Conservation (phyloP, 2,329 filamentous ascomycete genomes). For the Diplodia mutila region DNA sequence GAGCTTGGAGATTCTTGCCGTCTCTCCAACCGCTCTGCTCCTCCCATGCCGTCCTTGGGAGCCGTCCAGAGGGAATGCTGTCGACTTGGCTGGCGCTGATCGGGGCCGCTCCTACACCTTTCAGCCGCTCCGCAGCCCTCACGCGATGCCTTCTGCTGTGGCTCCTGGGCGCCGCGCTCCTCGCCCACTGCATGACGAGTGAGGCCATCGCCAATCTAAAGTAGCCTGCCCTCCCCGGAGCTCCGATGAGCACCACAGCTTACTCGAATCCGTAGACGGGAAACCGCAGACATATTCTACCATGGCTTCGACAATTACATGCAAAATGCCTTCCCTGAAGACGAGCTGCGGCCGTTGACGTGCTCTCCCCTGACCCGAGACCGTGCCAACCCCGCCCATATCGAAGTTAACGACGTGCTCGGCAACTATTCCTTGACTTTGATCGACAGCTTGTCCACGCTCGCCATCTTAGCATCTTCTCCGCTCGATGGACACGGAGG, state of each 20-base stretch:
- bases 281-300: slow-evolving; percentile 78
- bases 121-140: slow-evolving; percentile 28
- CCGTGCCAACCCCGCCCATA: slow-evolving; percentile 73
- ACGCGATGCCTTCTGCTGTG: slow-evolving; percentile 39
- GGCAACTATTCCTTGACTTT: slow-evolving; percentile 96
- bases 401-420: slow-evolving; percentile 91
- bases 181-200: slow-evolving; percentile 51
- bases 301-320: slow-evolving; percentile 98
- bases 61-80: slow-evolving; percentile 42
- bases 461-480: slow-evolving; percentile 86
- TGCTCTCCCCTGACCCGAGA: slow-evolving; percentile 86
- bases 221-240: slow-evolving; percentile 30
- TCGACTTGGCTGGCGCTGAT: slow-evolving; percentile 38
- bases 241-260: neutral
- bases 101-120: slow-evolving; percentile 32
- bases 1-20: slow-evolving; percentile 16
- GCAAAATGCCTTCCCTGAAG: slow-evolving; percentile 89
- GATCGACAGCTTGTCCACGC: slow-evolving; percentile 91
- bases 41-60: slow-evolving; percentile 40
- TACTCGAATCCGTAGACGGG: slow-evolving; percentile 40
- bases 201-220: slow-evolving; percentile 45
- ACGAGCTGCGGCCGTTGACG: slow-evolving; percentile 86
- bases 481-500: slow-evolving; percentile 59
- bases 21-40: slow-evolving; percentile 24
- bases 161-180: slow-evolving; percentile 36